A percentile compares a stretch with the other conserved stretches of the same genome.
Conservation (phyloP, 2,329 filamentous ascomycete species). For the Alternaria sp. region DNA sequence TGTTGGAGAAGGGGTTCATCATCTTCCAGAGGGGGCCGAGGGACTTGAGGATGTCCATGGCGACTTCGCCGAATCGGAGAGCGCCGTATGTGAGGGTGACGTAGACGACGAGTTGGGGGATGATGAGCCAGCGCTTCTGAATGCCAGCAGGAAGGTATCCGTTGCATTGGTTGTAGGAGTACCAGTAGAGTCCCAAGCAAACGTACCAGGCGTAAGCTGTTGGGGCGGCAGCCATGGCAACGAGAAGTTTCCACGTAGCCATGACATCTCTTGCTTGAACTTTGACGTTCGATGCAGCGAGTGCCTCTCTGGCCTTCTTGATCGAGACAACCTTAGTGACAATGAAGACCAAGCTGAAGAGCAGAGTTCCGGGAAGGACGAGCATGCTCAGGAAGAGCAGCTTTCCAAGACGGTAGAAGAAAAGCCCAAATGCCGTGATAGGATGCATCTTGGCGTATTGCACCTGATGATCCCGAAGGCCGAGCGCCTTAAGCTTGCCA, state of each 20-base stretch:
- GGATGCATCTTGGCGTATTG: constrained; percentile 87
- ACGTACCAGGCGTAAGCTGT: constrained; percentile 43
- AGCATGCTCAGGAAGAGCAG: constrained; percentile 76
- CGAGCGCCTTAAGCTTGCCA: constrained; percentile 80
- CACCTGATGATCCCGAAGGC: constrained; percentile 92
- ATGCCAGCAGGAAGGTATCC: constrained; percentile 82
- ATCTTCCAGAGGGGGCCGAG: constrained; percentile 85
- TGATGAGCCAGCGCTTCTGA: constrained; percentile 67
- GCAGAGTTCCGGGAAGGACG: constrained; percentile 82
- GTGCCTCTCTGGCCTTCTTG: constrained; percentile 47
- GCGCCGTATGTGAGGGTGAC: constrained; percentile 90
- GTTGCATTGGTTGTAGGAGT: constrained; percentile 70
- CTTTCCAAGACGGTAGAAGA: constrained; percentile 82
- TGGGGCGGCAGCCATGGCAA: constrained; percentile 48
- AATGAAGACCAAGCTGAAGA: constrained; percentile 69
- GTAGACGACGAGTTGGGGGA: constrained; percentile 80
- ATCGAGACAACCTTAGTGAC: constrained; percentile 46
- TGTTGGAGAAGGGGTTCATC: constrained; percentile 81
- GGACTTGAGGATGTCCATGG: constrained; percentile 98
- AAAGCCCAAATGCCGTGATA: constrained; percentile 73
- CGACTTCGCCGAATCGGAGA: constrained; percentile 93
- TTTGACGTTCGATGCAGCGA: constrained; percentile 50
- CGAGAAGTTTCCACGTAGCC: constrained; percentile 51
- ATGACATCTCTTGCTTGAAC: constrained; percentile 49
- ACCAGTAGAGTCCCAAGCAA: constrained; percentile 40